phyloP scores from a whole-genome alignment of 345 rosid species.

The Arabis alpina region DNA sequence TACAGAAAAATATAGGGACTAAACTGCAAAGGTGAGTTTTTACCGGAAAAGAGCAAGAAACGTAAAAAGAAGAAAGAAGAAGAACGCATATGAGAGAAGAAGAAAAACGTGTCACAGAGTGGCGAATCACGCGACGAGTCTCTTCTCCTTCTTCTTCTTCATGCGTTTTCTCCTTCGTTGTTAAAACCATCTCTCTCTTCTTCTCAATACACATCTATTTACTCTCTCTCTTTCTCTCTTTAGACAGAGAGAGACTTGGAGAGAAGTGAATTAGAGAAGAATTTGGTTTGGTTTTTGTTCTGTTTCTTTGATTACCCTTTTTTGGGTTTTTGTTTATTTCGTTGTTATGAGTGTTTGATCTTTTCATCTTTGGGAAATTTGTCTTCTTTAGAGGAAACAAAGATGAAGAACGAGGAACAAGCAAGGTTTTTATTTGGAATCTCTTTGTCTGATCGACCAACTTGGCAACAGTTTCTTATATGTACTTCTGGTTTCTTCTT shows the following conservation, averaged over 20 bases:
- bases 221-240: conserved; percentile 15
- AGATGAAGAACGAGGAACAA: conserved; percentile 72
- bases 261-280: conserved; percentile 28
- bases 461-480: conserved; percentile 88
- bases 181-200: conserved; percentile 29
- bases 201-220: background rate
- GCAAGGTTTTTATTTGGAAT: conserved; percentile 75
- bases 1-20: background rate
- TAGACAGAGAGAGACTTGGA: conserved; percentile 19
- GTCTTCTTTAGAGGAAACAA: background rate
- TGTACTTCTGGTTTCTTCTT: conserved; percentile 97
- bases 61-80: conserved; percentile 35
- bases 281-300: conserved; percentile 8
- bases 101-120: conserved; percentile 41
- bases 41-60: conserved; percentile 19
- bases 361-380: background rate
- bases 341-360: conserved; percentile 34
- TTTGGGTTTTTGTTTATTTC: conserved; percentile 11
- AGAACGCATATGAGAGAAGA: conserved; percentile 1
- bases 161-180: conserved; percentile 34
- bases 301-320: conserved; percentile 3
- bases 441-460: conserved; percentile 69
- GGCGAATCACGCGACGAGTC: conserved; percentile 44
- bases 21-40: conserved; percentile 8
- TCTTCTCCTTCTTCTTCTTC: conserved; percentile 31